A percentile compares a stretch with the other conserved stretches of the same genome.
Evolutionary conservation across 177 flowering plant genomes (phyloP).

Genomic region (Telopea speciosissima): DNA sequence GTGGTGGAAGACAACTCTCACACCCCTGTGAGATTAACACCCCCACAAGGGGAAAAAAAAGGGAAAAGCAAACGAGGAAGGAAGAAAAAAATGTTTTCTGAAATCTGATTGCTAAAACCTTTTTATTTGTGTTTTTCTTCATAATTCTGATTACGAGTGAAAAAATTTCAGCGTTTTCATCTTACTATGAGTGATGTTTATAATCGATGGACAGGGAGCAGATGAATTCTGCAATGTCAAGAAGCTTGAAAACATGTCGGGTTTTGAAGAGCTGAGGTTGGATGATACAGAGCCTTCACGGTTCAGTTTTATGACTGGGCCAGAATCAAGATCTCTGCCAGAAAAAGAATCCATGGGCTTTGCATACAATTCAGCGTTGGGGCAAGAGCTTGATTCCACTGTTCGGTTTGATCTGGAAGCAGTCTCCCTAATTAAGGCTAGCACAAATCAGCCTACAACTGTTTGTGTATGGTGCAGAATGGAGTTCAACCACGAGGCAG

Average conservation of each 20-base stretch:
- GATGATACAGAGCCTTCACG: conserved; percentile 46
- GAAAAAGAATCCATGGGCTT: conserved; percentile 30
- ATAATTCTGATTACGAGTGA: too few relatives aligned
- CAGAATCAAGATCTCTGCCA: conserved; percentile 29
- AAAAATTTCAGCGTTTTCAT: background rate
- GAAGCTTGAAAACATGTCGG: conserved; percentile 34
- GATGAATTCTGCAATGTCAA: conserved; percentile 21
- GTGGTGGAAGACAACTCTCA: too few relatives aligned
- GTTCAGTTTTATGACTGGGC: conserved; percentile 24
- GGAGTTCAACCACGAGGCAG: conserved; percentile 52
- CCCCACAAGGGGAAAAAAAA: too few relatives aligned
- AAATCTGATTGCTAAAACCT: too few relatives aligned
- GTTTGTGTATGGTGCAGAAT: conserved; percentile 78
- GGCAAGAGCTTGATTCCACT: conserved; percentile 28
- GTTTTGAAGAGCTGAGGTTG: conserved; percentile 48
- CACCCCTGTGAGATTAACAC: too few relatives aligned
- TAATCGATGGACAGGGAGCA: conserved; percentile 25
- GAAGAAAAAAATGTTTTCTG: too few relatives aligned
- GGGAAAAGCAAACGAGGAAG: too few relatives aligned
- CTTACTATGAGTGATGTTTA: background rate
- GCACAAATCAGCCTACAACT: conserved; percentile 31
- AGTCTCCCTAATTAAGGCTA: conserved; percentile 26
- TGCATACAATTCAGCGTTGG: conserved; percentile 27
- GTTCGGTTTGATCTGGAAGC: conserved; percentile 38
- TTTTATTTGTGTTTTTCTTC: too few relatives aligned